phyloP scores from a whole-genome alignment of 2,329 filamentous ascomycete genomes.

The Fusarium humuli region DNA sequence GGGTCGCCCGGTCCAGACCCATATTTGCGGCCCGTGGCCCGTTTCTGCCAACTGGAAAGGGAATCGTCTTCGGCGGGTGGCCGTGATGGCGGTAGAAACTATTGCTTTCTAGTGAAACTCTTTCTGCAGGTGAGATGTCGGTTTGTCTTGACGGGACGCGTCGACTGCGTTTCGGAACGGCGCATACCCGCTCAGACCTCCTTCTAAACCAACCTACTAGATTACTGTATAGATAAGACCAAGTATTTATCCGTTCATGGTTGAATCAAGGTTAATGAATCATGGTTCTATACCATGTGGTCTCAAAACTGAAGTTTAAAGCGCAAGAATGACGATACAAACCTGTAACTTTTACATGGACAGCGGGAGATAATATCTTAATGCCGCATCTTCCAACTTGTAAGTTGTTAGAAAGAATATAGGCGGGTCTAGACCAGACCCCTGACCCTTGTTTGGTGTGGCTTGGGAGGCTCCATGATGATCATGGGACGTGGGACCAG shows the following conservation, averaged over 20 bases:
- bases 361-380: constrained; percentile 10
- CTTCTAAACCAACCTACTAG: neutral
- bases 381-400: constrained; percentile 6
- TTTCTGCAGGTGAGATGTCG: constrained; percentile 18
- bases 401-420: neutral
- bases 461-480: constrained; percentile 21
- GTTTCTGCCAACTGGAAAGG: neutral
- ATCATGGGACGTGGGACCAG: constrained; percentile 38
- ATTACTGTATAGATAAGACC: neutral
- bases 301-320: constrained; percentile 4
- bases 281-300: constrained; percentile 27
- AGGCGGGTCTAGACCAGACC: constrained; percentile 11
- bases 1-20: constrained; percentile 22
- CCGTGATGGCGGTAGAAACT: constrained; percentile 1
- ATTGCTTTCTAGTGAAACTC: constrained; percentile 17
- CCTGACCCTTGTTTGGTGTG: constrained; percentile 14
- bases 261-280: constrained; percentile 27
- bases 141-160: constrained; percentile 23
- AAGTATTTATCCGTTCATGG: neutral
- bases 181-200: constrained; percentile 24
- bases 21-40: constrained; percentile 34
- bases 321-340: constrained; percentile 18
- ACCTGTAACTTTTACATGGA: constrained; percentile 1
- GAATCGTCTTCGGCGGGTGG: constrained; percentile 4
- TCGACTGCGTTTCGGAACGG: constrained; percentile 36